Evolutionary conservation across 176 grass and related monocot species (phyloP).

Genomic region (Raddia distichophylla): DNA sequence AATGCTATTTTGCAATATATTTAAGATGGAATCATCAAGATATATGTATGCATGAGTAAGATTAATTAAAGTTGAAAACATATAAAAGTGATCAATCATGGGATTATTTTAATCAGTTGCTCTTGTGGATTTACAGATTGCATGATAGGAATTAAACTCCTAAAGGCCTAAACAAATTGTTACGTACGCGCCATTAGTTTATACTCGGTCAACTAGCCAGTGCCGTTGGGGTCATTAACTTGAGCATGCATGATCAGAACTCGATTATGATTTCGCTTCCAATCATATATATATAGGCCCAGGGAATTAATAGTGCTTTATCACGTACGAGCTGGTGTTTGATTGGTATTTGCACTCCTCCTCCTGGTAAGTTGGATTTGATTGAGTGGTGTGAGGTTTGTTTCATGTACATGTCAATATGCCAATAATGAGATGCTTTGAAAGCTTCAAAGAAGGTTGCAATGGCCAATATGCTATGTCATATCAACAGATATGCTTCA

Average conservation of each 20-base stretch:
- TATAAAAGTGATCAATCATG: too few species aligned
- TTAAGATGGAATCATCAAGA: not conserved
- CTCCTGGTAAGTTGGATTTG: slow-evolving; percentile 4
- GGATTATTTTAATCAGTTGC: not conserved
- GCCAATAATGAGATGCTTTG: slow-evolving; percentile 53
- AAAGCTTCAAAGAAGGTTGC: slow-evolving; percentile 28
- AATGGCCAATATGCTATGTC: slow-evolving; percentile 20
- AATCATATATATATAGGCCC: not conserved
- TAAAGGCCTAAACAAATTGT: not conserved
- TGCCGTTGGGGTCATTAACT: not conserved
- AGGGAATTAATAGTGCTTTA: not conserved
- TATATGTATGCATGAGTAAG: not conserved
- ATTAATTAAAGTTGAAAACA: not conserved
- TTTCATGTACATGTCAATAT: slow-evolving; percentile 6
- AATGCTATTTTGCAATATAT: not conserved
- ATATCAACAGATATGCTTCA: slow-evolving; percentile 36
- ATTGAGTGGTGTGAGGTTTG: not conserved
- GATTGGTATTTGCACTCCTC: slow-evolving; percentile 29
- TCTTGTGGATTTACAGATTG: not conserved
- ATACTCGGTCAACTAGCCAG: slow-evolving; percentile 23
- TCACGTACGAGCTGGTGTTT: slow-evolving; percentile 18
- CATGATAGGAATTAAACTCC: not conserved
- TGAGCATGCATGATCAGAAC: slow-evolving; percentile 22
- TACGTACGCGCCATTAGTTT: not conserved
- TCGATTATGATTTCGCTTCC: slow-evolving; percentile 17